phyloP scores from a whole-genome alignment of 2,329 filamentous ascomycete species.

The Akanthomyces dipterigenus region DNA sequence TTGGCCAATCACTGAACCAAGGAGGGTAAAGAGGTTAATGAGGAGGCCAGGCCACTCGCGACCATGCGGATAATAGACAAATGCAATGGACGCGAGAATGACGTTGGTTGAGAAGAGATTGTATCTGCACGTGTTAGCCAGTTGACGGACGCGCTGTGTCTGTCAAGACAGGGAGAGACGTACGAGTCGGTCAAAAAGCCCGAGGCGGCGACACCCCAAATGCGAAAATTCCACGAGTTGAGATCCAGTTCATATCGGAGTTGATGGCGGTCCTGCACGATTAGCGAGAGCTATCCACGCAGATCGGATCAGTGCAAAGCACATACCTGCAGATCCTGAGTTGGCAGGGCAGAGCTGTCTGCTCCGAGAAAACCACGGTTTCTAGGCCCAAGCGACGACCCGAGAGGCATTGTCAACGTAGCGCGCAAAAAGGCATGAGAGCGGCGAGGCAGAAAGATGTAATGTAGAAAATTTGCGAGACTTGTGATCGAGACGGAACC shows the following conservation, averaged over 20 bases:
- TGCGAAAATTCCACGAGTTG: constrained; percentile 48
- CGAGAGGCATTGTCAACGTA: constrained; percentile 21
- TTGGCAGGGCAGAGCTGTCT: constrained; percentile 44
- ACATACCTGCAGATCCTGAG: constrained; percentile 42
- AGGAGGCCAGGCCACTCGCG: constrained; percentile 38
- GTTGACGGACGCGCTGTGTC: background rate
- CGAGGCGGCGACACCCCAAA: constrained; percentile 49
- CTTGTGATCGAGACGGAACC: background rate
- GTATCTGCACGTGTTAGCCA: constrained; percentile 30
- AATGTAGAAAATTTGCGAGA: background rate
- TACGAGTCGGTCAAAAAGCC: constrained; percentile 49
- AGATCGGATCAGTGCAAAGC: background rate
- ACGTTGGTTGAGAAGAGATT: constrained; percentile 50
- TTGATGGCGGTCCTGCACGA: constrained; percentile 40
- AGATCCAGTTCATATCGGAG: constrained; percentile 47
- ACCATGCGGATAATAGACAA: constrained; percentile 45
- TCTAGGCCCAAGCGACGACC: constrained; percentile 24
- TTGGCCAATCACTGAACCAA: constrained; percentile 47
- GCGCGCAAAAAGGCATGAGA: background rate
- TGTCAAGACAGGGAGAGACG: constrained; percentile 18
- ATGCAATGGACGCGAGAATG: constrained; percentile 45
- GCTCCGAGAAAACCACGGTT: constrained; percentile 46
- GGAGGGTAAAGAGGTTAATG: constrained; percentile 46
- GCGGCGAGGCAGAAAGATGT: background rate
- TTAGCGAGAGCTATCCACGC: constrained; percentile 3